phyloP scores from a whole-genome alignment of 2,329 filamentous ascomycete species.

The Pseudogymnoascus sp. region DNA sequence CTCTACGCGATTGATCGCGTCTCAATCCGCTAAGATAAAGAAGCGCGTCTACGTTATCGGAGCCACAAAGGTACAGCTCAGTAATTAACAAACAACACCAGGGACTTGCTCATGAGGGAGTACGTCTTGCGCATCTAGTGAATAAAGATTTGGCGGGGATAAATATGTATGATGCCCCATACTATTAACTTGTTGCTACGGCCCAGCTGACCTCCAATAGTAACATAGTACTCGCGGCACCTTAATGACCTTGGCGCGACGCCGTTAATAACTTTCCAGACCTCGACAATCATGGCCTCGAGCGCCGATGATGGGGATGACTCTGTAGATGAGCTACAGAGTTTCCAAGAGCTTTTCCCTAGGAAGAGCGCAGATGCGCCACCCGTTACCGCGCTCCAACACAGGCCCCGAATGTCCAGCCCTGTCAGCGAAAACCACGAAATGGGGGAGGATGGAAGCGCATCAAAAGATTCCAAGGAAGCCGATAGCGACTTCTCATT shows the following conservation, averaged over 20 bases:
- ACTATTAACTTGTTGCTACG: background rate
- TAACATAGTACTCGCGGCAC: background rate
- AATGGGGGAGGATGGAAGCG: background rate
- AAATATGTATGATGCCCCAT: background rate
- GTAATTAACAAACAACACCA: background rate
- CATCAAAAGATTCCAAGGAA: background rate
- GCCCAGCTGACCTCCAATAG: background rate
- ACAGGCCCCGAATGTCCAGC: background rate
- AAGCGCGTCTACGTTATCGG: constrained; percentile 8
- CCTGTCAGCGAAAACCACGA: background rate
- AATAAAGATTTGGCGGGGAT: background rate
- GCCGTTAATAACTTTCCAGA: background rate
- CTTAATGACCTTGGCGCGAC: background rate
- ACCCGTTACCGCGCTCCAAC: background rate
- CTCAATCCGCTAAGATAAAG: constrained; percentile 8
- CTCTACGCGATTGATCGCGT: constrained; percentile 4
- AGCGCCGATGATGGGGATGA: background rate
- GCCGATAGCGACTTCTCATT: background rate
- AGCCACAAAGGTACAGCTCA: background rate
- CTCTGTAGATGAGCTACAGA: constrained; percentile 4
- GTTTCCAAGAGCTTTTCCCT: background rate
- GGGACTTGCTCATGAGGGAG: background rate
- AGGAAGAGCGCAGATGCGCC: background rate
- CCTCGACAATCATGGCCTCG: background rate
- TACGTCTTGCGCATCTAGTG: background rate